These are phyloP conservation scores for Lathyrus oleraceus DNA, from an alignment of 306 rosid species.

Conservation along the genomic window DNA sequence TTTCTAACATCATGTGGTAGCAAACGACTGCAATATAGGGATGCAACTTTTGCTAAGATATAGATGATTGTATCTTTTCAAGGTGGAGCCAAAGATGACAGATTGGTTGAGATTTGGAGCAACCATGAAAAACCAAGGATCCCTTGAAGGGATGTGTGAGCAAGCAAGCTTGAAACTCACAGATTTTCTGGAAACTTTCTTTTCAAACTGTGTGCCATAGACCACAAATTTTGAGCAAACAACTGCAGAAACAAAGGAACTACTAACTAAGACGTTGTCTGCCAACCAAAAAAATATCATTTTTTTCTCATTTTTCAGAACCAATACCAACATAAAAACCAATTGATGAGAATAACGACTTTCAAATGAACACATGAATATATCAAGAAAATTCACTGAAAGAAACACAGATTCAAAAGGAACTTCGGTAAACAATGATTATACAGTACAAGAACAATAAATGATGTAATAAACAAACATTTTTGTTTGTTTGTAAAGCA, in stretches of 20 bases:
- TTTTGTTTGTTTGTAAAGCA: neutral
- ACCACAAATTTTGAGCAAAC: constrained; percentile 22
- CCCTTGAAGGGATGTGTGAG: constrained; percentile 64
- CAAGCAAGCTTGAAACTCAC: constrained; percentile 82
- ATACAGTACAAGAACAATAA: no score
- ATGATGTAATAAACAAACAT: no score
- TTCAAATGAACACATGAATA: constrained; percentile 9
- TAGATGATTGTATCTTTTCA: constrained; percentile 67
- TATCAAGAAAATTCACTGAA: neutral
- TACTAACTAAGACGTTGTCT: neutral
- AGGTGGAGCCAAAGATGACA: constrained; percentile 69
- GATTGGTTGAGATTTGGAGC: constrained; percentile 63
- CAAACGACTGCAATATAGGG: constrained; percentile 84
- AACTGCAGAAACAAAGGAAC: constrained; percentile 46
- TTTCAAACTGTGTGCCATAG: constrained; percentile 69
- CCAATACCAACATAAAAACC: neutral
- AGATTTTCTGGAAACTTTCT: constrained; percentile 68
- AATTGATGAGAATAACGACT: constrained; percentile 4
- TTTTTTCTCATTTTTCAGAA: neutral
- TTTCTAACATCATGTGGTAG: constrained; percentile 53
- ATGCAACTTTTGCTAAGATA: constrained; percentile 49
- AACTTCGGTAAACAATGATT: no score
- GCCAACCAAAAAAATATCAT: constrained; percentile 12
- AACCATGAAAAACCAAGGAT: constrained; percentile 94
- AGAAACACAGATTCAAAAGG: no score